Percentiles rank a stretch among this genome's conserved stretches.
phyloP scores from a whole-genome alignment of 805 yeast species.

The Pichia heedii region DNA sequence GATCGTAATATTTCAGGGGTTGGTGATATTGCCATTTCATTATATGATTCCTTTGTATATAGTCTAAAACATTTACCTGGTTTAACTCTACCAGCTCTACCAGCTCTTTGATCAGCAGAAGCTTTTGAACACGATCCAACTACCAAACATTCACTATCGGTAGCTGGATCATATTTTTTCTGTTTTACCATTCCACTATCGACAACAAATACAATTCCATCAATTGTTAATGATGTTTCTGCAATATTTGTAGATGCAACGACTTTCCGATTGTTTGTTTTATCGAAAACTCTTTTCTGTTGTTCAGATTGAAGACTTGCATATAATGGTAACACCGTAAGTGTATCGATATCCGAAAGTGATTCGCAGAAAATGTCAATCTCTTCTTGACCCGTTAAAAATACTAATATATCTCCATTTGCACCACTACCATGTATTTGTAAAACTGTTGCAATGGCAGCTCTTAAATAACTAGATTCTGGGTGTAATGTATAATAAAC shows the following conservation, averaged over 20 bases:
- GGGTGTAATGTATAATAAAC: constrained; percentile 77
- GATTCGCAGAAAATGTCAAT: constrained; percentile 76
- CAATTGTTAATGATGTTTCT: constrained; percentile 91
- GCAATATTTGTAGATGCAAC: constrained; percentile 96
- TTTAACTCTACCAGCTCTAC: constrained; percentile 96
- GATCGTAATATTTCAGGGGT: constrained; percentile 90
- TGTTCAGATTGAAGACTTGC: constrained; percentile 83
- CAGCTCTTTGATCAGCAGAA: constrained; percentile 93
- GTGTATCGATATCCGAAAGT: constrained; percentile 50
- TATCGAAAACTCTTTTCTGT: constrained; percentile 76
- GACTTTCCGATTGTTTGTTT: constrained; percentile 81
- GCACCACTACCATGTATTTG: constrained; percentile 68
- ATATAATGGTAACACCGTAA: constrained; percentile 79
- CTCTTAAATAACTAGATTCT: constrained; percentile 83
- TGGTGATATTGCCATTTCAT: constrained; percentile 71
- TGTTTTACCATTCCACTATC: constrained; percentile 95
- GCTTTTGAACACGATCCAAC: constrained; percentile 90
- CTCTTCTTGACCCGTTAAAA: constrained; percentile 94
- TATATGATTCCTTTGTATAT: constrained; percentile 76
- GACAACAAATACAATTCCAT: constrained; percentile 89
- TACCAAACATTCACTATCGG: constrained; percentile 81
- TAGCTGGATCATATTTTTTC: constrained; percentile 76
- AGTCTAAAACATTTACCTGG: constrained; percentile 93
- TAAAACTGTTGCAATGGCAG: constrained; percentile 79
- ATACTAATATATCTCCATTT: constrained; percentile 80